phyloP scores from a whole-genome alignment of 2,329 filamentous ascomycete genomes.

The Microdochium paspali region DNA sequence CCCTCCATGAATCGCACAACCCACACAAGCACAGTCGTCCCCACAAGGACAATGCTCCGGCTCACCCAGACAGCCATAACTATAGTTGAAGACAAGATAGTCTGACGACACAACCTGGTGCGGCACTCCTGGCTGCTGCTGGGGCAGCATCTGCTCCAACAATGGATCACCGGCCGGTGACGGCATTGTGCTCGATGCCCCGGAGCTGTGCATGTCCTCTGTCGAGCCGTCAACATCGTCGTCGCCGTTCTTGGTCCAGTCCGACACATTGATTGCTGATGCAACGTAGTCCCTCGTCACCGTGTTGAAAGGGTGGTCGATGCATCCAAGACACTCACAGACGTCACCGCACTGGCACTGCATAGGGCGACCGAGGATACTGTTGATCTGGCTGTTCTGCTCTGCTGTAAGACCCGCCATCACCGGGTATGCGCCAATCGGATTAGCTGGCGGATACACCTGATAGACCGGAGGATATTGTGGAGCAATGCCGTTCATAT shows the following conservation, averaged over 20 bases:
- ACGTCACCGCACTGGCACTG: conserved; percentile 53
- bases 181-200: neutral
- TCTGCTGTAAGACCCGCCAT: conserved; percentile 20
- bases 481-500: neutral
- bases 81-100: conserved; percentile 51
- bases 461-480: conserved; percentile 2
- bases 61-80: conserved; percentile 40
- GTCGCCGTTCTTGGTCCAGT: neutral
- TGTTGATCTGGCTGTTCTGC: neutral
- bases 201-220: neutral
- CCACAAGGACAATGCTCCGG: conserved; percentile 45
- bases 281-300: conserved; percentile 40
- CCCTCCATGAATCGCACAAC: conserved; percentile 40
- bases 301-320: conserved; percentile 58
- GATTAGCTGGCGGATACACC: conserved; percentile 3
- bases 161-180: neutral
- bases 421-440: conserved; percentile 10
- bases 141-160: neutral
- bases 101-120: conserved; percentile 24
- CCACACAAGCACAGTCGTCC: conserved; percentile 49
- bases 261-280: conserved; percentile 2
- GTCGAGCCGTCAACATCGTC: conserved; percentile 14
- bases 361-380: neutral
- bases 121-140: conserved; percentile 15
- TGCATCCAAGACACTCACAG: conserved; percentile 60